Evolutionary conservation across 2,329 filamentous ascomycete species (phyloP).

Genomic region (Aspergillus sp.): DNA sequence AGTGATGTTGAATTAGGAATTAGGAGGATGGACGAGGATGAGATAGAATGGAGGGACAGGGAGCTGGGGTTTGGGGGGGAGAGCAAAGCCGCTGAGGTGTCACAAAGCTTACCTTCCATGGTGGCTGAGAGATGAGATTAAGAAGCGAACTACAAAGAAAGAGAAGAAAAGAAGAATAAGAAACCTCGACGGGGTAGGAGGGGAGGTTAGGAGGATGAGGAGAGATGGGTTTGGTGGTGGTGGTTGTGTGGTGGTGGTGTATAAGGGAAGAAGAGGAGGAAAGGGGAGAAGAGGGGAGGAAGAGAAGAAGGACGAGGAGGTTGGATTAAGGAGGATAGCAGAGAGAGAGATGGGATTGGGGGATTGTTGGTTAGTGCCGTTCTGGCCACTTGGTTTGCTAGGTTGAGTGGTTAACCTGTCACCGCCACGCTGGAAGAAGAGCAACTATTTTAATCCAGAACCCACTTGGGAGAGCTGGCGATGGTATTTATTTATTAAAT

Average conservation of each 20-base stretch:
- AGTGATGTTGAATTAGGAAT: constrained; percentile 23
- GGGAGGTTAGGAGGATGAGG: constrained; percentile 8
- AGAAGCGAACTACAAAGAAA: constrained; percentile 21
- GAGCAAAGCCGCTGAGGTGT: constrained; percentile 25
- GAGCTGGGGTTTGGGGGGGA: constrained; percentile 8
- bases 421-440: too few species aligned
- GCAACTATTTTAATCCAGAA: too few species aligned
- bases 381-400: too few species aligned
- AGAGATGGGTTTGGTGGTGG: constrained; percentile 12
- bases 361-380: too few species aligned
- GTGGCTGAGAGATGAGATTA: constrained; percentile 36
- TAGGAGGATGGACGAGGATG: constrained; percentile 8
- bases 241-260: constrained; percentile 6
- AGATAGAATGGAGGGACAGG: constrained; percentile 8
- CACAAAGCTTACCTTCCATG: constrained; percentile 61
- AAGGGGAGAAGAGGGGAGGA: constrained; percentile 9
- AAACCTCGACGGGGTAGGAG: constrained; percentile 25
- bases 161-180: constrained; percentile 29
- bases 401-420: too few species aligned
- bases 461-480: too few species aligned
- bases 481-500: too few species aligned
- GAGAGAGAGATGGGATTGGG: too few species aligned
- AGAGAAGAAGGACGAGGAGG: constrained; percentile 11
- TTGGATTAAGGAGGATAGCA: constrained; percentile 1
- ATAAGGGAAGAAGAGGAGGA: constrained; percentile 19